Conservation (phyloP, 176 grass and related monocot species). For the Puccinellia tenuiflora region DNA sequence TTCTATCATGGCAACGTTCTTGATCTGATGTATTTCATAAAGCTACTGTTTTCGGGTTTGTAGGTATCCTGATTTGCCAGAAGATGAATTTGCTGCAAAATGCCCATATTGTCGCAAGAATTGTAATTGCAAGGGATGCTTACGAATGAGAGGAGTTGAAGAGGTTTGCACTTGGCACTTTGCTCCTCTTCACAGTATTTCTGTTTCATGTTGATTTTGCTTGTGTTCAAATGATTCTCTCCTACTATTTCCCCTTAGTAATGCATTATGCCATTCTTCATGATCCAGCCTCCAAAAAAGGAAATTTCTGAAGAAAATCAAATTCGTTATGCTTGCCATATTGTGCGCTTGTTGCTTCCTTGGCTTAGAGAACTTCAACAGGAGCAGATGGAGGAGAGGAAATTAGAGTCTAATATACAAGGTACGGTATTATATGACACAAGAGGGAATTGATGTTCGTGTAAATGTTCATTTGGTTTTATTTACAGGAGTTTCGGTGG, state of each 20-base stretch:
- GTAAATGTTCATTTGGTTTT: background rate
- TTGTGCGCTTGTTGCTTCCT: constrained; percentile 43
- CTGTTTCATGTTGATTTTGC: background rate
- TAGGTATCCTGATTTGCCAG: constrained; percentile 68
- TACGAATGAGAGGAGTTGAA: constrained; percentile 31
- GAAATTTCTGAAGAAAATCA: constrained; percentile 40
- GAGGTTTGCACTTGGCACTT: background rate
- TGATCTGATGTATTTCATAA: background rate
- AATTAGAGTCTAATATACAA: background rate
- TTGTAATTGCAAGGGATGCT: constrained; percentile 82
- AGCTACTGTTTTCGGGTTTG: background rate
- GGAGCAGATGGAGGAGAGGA: constrained; percentile 52
- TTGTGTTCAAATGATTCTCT: background rate
- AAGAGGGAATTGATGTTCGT: no score
- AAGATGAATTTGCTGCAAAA: constrained; percentile 46
- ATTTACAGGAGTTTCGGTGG: constrained; percentile 22
- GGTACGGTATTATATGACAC: background rate
- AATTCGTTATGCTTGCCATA: constrained; percentile 44
- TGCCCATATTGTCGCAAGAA: constrained; percentile 63
- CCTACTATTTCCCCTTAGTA: background rate
- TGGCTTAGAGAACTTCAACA: constrained; percentile 53
- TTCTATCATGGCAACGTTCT: no score
- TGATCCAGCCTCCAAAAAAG: constrained; percentile 46
- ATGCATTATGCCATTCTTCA: background rate
- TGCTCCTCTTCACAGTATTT: background rate